Evolutionary conservation across 257 asterid genomes (phyloP), one percentile per base, ranked within the genome.

Genomic region (Verbena officinalis): DNA sequence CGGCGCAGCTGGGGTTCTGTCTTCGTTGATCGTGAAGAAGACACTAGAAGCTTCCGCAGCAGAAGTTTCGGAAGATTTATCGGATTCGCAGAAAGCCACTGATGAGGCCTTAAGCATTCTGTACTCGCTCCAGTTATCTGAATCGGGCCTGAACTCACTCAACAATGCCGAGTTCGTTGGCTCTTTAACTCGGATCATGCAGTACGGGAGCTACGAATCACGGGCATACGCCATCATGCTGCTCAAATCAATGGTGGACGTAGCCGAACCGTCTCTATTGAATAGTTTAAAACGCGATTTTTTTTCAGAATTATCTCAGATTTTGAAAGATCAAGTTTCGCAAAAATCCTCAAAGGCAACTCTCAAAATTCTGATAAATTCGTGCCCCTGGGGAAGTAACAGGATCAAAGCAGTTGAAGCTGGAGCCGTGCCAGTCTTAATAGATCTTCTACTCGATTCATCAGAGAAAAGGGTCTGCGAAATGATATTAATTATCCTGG

Each of bases 91-190:
- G 12, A 65, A 69, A 13, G 64, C 71, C 3, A 56, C 73, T 16
- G 86, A 84, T 2, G 95, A 79, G 46, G 96, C 98, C 0, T 65
- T 92, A 3, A 58, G 70, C 73, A 58, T 92, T 7, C 86, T 92
- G 12, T 64, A 66, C 80, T 23, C 62, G 4, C 81, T 89, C 43
- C 83, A 80, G 19, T 40, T 89, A 30, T 81, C 98, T 0, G 97
- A 83, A 40, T 11, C 77, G 0, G 71, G 84, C 9, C 55, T 92
- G 0, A 78, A 55, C 46, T 19, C 90, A 55, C 70, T 77, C 64
- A 55, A 27, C 59, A 69, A 52, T 8, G 49, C 12, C 0, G 82
- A 72, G 1, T 77, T 92, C 33, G 16, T 89, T 5, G 83, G 78
- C 7, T 66, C 96, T 0, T 56, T 89, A 30, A 67, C 77, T 0